Evolutionary conservation across 768 basidiomycete genomes (phyloP).

Genomic region (Suillus americanus): DNA sequence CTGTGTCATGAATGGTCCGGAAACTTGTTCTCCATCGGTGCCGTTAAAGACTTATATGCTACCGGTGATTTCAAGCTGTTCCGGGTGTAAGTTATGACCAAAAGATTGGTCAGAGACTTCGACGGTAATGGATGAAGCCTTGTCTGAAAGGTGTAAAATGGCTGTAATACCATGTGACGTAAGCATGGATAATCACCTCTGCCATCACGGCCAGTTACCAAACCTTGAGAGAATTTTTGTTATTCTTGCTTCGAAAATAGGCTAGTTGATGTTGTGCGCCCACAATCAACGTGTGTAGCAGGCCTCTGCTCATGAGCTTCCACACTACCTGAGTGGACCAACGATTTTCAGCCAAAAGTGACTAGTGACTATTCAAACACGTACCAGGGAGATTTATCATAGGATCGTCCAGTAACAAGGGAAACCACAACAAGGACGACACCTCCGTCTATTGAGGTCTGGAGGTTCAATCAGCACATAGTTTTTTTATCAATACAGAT

Average conservation of each 20-base stretch:
- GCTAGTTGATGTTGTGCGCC: background rate
- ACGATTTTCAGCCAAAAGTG: background rate
- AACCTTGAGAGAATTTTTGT: background rate
- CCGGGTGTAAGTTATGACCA: background rate
- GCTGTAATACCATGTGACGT: background rate
- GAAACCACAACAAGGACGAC: slow-evolving; percentile 4
- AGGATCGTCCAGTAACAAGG: background rate
- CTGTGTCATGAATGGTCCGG: background rate
- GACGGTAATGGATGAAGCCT: background rate
- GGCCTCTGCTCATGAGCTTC: background rate
- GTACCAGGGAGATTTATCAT: background rate
- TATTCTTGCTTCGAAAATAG: background rate
- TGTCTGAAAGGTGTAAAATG: background rate
- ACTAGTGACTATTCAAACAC: background rate
- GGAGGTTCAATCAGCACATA: background rate
- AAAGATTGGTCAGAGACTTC: background rate
- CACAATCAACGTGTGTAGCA: background rate
- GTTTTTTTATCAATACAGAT: background rate
- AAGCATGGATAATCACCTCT: background rate
- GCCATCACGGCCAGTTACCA: background rate
- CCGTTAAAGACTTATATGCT: background rate
- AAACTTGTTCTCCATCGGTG: background rate
- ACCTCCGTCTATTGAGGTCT: slow-evolving; percentile 9
- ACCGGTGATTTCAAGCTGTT: background rate
- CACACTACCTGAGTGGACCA: background rate